Base-by-base conservation (phyloP, 306 rosid genomes). In the Castanea mollissima region DNA sequence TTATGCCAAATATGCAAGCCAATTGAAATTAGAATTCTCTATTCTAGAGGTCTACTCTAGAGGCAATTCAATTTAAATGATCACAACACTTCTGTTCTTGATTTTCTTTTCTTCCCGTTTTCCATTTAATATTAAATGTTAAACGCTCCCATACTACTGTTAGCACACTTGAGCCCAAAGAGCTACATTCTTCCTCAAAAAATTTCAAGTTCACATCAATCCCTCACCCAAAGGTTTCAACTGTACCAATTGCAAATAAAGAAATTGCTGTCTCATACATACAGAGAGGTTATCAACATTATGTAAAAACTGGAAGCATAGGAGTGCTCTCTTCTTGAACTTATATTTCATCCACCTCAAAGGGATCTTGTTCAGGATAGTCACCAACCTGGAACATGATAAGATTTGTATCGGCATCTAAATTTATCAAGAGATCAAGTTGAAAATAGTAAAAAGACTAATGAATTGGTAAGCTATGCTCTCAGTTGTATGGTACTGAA, bases 361-460 rank as follows among this genome's bases (percentile, higher is more conserved):
- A 95, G 44, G 89, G 94, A 86, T 95, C 99, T 77, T 89, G 83
- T 87, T 95, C 97, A n/a, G 95, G 96, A 75, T 79, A 95, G 86
- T 95, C 92, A 21, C 97, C 99, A 32, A 92, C 95, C 99, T 94
- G 89, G 64, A 83, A 88, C 71, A 58, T 7, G 13, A 71, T 25
- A 56, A 35, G 55, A 77, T 69, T 56, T 34, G 54, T 46, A 59
- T 8, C 35, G 21, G 71, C 21, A 35, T 27, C 27, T 27, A 81
- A 51, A 52, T 15, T 49, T 71, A 58, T 67, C 52, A 76, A 44
- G 60, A 62, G 6, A 64, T 20, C 5, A 32, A 71, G 73, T 41
- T 20, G 52, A 55, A n/a, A 13, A 16, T 55, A 69, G 54, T 54
- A 15, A 49, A 34, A 18, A 19, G 64, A 56, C 10, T 38, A 69